Evolutionary conservation across 1,139 yeast species (phyloP).

Genomic region (Suhomyces choctaworum): DNA sequence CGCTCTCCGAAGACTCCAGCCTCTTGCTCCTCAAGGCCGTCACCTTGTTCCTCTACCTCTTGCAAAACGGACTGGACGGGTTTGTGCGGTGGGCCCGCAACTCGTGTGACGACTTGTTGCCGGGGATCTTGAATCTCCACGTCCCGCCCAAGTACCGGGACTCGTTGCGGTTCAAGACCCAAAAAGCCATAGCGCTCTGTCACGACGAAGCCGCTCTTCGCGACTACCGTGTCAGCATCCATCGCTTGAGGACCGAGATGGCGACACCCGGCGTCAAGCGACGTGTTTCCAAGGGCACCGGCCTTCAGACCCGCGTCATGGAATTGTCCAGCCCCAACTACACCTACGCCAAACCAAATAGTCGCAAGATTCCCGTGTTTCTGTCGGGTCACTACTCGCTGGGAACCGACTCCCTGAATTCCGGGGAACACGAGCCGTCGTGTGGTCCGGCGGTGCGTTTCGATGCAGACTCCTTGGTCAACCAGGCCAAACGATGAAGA

Average conservation of each 20-base stretch:
- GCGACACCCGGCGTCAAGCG: constrained; percentile 35
- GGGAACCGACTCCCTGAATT: too few species aligned
- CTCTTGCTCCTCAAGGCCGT: constrained; percentile 33
- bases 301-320: constrained; percentile 7
- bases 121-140: constrained; percentile 13
- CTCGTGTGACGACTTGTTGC: constrained; percentile 15
- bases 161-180: constrained; percentile 32
- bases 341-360: not conserved
- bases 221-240: constrained; percentile 39
- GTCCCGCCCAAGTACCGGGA: constrained; percentile 18
- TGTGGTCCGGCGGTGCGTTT: too few species aligned
- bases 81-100: constrained; percentile 33
- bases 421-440: too few species aligned
- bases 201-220: constrained; percentile 27
- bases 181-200: constrained; percentile 29
- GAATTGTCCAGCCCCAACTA: constrained; percentile 5
- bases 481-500: too few species aligned
- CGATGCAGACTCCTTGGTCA: too few species aligned
- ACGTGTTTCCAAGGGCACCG: constrained; percentile 7
- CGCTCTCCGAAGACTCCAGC: constrained; percentile 14
- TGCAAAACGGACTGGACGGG: constrained; percentile 40
- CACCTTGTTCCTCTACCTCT: constrained; percentile 35
- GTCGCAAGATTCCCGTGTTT: too few species aligned
- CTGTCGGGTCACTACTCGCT: too few species aligned
- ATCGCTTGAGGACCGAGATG: constrained; percentile 42